These are phyloP conservation scores for Pythium phragmiticola DNA, from an alignment of 352 stramenopile species.

Conservation along the genomic window DNA sequence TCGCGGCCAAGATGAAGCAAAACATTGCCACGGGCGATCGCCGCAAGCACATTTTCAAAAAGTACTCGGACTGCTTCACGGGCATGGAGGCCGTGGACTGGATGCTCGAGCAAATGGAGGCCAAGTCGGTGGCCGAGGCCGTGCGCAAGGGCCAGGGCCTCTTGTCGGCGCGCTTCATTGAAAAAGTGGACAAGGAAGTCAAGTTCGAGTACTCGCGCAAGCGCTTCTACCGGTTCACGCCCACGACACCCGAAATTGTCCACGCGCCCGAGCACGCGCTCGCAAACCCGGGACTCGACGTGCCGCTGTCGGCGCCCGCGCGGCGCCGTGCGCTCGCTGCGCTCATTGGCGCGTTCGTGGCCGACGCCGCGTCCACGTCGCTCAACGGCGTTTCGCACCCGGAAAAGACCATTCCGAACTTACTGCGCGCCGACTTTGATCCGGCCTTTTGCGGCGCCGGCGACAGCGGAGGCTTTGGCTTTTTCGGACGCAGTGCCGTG, in stretches of 20 bases:
- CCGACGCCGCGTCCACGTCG: conserved; percentile 71
- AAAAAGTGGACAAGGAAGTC: conserved; percentile 80
- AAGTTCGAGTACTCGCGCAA: conserved; percentile 87
- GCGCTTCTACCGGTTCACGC: conserved; percentile 77
- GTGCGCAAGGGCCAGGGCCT: conserved; percentile 80
- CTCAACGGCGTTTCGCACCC: conserved; percentile 77
- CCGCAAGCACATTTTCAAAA: conserved; percentile 75
- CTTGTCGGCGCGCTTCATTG: conserved; percentile 64
- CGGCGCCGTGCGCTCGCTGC: conserved; percentile 60
- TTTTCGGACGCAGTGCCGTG: conserved; percentile 31
- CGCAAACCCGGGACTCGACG: conserved; percentile 54
- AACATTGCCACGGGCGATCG: conserved; percentile 75
- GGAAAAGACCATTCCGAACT: conserved; percentile 77
- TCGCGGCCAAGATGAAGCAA: conserved; percentile 78
- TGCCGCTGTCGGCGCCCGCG: conserved; percentile 60
- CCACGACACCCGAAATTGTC: conserved; percentile 75
- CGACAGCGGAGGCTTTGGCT: conserved; percentile 39
- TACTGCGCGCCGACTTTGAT: conserved; percentile 71
- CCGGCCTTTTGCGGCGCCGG: conserved; percentile 73
- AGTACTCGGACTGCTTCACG: conserved; percentile 80
- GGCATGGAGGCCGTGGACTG: conserved; percentile 85
- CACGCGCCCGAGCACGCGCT: conserved; percentile 42
- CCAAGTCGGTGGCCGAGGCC: conserved; percentile 73
- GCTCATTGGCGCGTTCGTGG: conserved; percentile 75
- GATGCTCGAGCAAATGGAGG: conserved; percentile 87